phyloP scores from a whole-genome alignment of 2,329 filamentous ascomycete genomes.

The Colletotrichum siamense region DNA sequence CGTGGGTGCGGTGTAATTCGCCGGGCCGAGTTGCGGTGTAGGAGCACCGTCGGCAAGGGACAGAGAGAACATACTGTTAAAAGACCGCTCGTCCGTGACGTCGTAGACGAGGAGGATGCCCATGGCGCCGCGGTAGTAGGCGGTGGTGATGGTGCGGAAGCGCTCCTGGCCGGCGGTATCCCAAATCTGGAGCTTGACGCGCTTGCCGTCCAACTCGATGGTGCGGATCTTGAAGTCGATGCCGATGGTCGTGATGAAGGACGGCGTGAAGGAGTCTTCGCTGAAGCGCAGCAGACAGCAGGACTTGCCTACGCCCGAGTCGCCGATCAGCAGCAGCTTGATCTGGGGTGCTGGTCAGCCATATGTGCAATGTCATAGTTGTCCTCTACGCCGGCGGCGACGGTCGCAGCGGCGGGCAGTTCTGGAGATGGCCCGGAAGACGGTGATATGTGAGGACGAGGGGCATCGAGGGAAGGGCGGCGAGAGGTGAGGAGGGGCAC shows the following conservation, averaged over 20 bases:
- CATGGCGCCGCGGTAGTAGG: constrained; percentile 98
- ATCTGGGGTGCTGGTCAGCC: constrained; percentile 63
- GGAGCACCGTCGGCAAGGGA: not conserved
- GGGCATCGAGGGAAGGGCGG: not conserved
- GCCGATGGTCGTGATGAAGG: constrained; percentile 98
- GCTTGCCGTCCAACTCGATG: constrained; percentile 98
- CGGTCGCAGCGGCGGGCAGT: not conserved
- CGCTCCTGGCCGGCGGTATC: constrained; percentile 98
- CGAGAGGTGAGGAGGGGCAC: constrained; percentile 23
- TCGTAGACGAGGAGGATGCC: constrained; percentile 98
- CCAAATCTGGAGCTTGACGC: constrained; percentile 99
- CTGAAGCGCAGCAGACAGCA: constrained; percentile 97
- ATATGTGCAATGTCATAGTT: constrained; percentile 22
- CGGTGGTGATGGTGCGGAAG: constrained; percentile 98
- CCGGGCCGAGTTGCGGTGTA: not conserved
- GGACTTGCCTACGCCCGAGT: constrained; percentile 96
- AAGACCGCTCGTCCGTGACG: constrained; percentile 94
- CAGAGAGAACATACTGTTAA: constrained; percentile 76
- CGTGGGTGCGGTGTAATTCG: not conserved
- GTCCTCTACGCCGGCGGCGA: constrained; percentile 17
- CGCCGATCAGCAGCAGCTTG: constrained; percentile 95
- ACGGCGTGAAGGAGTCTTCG: constrained; percentile 96
- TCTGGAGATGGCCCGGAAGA: not conserved
- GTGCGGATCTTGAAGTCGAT: constrained; percentile 99
- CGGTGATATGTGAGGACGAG: not conserved